phyloP scores from a whole-genome alignment of 192 early-diverging fungal species.

The Paraglomus brasilianum region DNA sequence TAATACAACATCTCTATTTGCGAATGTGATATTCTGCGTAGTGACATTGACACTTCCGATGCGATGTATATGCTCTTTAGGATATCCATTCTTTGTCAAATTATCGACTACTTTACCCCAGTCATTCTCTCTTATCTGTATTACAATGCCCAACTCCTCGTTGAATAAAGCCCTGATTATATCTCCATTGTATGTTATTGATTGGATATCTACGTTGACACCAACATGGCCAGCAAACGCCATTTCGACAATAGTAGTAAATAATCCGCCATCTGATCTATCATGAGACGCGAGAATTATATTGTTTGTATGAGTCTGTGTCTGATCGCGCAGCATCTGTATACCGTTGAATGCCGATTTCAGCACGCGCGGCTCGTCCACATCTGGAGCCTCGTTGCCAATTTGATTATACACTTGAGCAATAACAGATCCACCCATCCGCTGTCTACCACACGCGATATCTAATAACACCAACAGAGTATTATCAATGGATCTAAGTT shows the following conservation, averaged over 20 bases:
- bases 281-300: constrained; percentile 95
- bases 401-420: constrained; percentile 92
- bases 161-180: constrained; percentile 76
- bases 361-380: constrained; percentile 68
- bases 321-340: constrained; percentile 48
- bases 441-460: constrained; percentile 75
- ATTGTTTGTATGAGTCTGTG: too few species aligned
- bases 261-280: constrained; percentile 96
- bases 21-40: constrained; percentile 57
- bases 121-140: constrained; percentile 73
- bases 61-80: constrained; percentile 49
- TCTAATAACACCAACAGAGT: constrained; percentile 85
- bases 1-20: constrained; percentile 43
- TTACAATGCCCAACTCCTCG: constrained; percentile 97
- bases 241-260: constrained; percentile 94
- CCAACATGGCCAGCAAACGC: constrained; percentile 93
- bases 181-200: constrained; percentile 46
- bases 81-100: constrained; percentile 56
- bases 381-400: constrained; percentile 82
- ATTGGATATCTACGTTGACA: constrained; percentile 64
- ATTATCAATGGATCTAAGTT: constrained; percentile 55
- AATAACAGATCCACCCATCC: constrained; percentile 91
- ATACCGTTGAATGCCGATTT: constrained; percentile 80
- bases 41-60: constrained; percentile 59
- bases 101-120: constrained; percentile 53